Evolutionary conservation across 441 rosid genomes (phyloP), one percentile per base, ranked within the genome.

Genomic region (Gossypium schwendimanii): DNA sequence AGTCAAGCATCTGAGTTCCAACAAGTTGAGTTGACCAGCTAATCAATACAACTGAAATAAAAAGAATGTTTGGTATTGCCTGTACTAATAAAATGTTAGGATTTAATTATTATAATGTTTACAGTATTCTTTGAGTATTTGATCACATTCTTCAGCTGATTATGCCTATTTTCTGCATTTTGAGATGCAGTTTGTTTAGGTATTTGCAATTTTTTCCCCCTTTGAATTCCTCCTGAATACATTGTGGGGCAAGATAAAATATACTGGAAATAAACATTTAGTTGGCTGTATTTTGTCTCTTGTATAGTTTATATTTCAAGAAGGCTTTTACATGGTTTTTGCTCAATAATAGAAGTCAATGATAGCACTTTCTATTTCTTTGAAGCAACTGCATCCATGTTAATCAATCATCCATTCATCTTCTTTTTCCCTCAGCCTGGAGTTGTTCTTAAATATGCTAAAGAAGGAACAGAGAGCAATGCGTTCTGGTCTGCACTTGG

Each of bases 401-500:
- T 18, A 52, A 23, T 61, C 28, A 49, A 45, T 72, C 58, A 72
- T 72, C 52, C 20, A 61, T 47, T 47, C 33, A 61, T 72, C 18
- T 60, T 60, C 24, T 6, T 60, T 61, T 61, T 17, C 11, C 12
- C 50, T 72, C 88, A 96, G 99, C 97, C 96, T 47, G 99, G 97
- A 78, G 87, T 73, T 74, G 63, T 91, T 80, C 69, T 93, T 67
- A 93, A 96, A 82, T 93, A 90, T 87, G 91, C 96, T 55, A 96
- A 93, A 81, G 99, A 93, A 90, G 99, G 99, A 77, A 92, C 98
- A 61, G 99, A 96, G 92, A 93, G 88, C 86, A 92, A 97, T 52
- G 74, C 95, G 72, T 96, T 96, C 82, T 96, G 99, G 99, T 87
- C 76, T 88, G 85, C 98, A 47, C 91, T 96, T 81, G 98, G 98